These are phyloP conservation scores for Lineolata rhizophorae DNA, from an alignment of 495 filamentous ascomycete species.

Conservation along the genomic window DNA sequence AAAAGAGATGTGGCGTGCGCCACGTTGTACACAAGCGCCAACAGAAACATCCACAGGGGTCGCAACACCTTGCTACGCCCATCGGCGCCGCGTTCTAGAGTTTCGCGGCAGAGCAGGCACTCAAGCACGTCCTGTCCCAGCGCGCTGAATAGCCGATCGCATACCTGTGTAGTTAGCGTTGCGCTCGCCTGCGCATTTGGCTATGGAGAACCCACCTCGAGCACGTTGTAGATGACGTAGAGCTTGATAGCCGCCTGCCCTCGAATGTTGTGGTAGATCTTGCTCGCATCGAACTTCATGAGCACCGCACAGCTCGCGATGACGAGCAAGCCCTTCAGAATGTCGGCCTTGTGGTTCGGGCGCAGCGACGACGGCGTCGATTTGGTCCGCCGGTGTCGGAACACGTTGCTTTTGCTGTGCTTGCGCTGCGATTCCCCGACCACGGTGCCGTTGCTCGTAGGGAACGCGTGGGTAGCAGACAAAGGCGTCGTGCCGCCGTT, in stretches of 20 bases:
- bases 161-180: constrained; percentile 21
- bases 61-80: constrained; percentile 83
- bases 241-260: constrained; percentile 94
- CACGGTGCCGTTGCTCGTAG: neutral
- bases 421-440: constrained; percentile 3
- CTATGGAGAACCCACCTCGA: constrained; percentile 36
- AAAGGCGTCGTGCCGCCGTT: constrained; percentile 5
- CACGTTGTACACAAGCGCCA: constrained; percentile 73
- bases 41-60: constrained; percentile 74
- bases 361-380: constrained; percentile 66
- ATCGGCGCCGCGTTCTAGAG: constrained; percentile 64
- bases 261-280: constrained; percentile 95
- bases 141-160: constrained; percentile 70
- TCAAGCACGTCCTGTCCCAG: constrained; percentile 92
- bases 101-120: constrained; percentile 82
- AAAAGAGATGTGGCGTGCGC: constrained; percentile 72
- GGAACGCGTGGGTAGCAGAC: neutral
- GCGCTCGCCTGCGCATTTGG: neutral
- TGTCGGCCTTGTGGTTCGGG: constrained; percentile 83
- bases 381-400: constrained; percentile 51
- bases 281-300: constrained; percentile 84
- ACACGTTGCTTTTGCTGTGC: constrained; percentile 12
- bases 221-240: constrained; percentile 93
- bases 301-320: constrained; percentile 62
- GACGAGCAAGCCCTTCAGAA: constrained; percentile 73